Evolutionary conservation across 768 basidiomycete genomes (phyloP).

Genomic region (Gloeostereum incarnatum): DNA sequence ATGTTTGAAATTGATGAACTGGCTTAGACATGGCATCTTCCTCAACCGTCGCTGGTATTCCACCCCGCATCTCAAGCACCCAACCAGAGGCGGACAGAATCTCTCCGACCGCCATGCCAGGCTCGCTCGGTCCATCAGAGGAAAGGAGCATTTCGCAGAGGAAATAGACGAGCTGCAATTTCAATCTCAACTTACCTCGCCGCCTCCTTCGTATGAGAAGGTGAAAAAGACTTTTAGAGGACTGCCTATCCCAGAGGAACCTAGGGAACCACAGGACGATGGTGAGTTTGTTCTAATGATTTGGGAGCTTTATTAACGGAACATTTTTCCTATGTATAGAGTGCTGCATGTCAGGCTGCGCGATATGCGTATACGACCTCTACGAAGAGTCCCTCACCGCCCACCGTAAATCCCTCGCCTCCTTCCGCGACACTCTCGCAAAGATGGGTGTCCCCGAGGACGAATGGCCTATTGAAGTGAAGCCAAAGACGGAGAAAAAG

Average conservation of each 20-base stretch:
- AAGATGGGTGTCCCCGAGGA: conserved; percentile 37
- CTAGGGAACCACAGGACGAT: conserved; percentile 55
- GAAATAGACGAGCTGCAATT: conserved; percentile 16
- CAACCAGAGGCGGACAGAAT: conserved; percentile 43
- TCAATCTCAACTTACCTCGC: conserved; percentile 3
- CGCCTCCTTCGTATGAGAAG: conserved; percentile 3
- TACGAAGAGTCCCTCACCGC: conserved; percentile 65
- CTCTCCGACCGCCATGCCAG: conserved; percentile 44
- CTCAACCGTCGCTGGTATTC: too few species aligned
- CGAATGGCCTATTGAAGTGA: conserved; percentile 51
- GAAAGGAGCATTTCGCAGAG: conserved; percentile 26
- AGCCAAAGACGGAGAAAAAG: conserved; percentile 6
- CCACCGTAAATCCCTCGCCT: conserved; percentile 47
- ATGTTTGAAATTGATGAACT: too few species aligned
- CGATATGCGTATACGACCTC: conserved; percentile 84
- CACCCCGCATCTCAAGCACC: conserved; percentile 13
- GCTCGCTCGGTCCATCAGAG: conserved; percentile 45
- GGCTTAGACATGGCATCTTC: too few species aligned
- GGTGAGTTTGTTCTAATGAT: conserved; percentile 30
- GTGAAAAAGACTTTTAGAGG: conserved; percentile 34
- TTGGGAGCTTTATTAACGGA: background rate
- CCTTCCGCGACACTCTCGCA: conserved; percentile 41
- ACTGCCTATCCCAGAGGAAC: conserved; percentile 50
- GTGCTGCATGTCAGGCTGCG: conserved; percentile 94
- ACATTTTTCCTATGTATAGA: conserved; percentile 37